phyloP scores from a whole-genome alignment of 345 rosid genomes.

The Rhizophora mangle region DNA sequence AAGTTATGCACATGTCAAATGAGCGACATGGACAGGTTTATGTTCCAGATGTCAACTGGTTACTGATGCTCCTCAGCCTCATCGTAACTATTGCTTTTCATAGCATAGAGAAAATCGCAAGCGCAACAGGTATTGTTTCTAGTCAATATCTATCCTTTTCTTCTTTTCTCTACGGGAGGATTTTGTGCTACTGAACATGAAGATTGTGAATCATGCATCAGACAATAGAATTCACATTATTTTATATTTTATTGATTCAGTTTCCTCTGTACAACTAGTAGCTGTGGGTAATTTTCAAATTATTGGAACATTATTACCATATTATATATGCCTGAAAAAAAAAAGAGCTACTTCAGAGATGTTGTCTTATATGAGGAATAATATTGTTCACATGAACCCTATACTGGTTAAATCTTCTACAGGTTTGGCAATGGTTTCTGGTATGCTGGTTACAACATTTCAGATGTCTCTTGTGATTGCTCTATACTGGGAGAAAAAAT shows the following conservation, averaged over 20 bases:
- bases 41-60: slow-evolving; percentile 60
- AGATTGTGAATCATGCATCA: too few species aligned
- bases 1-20: slow-evolving; percentile 58
- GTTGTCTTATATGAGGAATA: too few species aligned
- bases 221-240: too few species aligned
- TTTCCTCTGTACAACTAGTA: not conserved
- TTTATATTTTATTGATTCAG: too few species aligned
- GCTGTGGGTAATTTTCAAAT: not conserved
- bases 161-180: too few species aligned
- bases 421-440: slow-evolving; percentile 52
- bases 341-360: not conserved
- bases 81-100: slow-evolving; percentile 43
- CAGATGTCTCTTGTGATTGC: slow-evolving; percentile 61
- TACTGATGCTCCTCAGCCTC: slow-evolving; percentile 57
- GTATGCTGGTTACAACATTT: slow-evolving; percentile 61
- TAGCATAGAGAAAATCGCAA: slow-evolving; percentile 34
- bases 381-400: not conserved
- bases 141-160: not conserved
- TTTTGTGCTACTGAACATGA: too few species aligned
- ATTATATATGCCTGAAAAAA: not conserved
- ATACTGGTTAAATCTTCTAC: slow-evolving; percentile 10
- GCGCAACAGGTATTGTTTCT: slow-evolving; percentile 44
- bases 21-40: slow-evolving; percentile 56
- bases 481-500: slow-evolving; percentile 48
- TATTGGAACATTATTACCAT: not conserved